Evolutionary conservation across 805 yeast species (phyloP).

Genomic region (Maudiozyma saulgeensis): DNA sequence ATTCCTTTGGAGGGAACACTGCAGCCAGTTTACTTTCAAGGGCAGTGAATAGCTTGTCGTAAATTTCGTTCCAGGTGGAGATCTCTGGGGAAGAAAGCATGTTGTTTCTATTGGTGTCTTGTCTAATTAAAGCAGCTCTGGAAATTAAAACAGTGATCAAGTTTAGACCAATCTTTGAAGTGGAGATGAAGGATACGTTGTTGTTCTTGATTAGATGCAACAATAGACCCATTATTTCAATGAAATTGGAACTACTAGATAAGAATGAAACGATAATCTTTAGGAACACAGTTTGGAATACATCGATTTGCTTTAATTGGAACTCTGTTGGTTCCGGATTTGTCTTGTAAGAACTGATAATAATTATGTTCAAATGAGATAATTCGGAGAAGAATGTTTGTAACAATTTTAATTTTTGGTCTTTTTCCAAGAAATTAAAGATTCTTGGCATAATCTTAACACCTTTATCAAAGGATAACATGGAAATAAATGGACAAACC

Average conservation of each 20-base stretch:
- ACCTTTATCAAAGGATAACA: constrained; percentile 77
- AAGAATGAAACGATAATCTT: constrained; percentile 77
- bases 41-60: constrained; percentile 70
- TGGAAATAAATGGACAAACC: constrained; percentile 73
- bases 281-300: constrained; percentile 71
- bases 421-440: constrained; percentile 69
- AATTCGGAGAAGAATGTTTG: constrained; percentile 73
- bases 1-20: constrained; percentile 66
- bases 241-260: constrained; percentile 64
- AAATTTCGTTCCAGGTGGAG: constrained; percentile 63
- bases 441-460: constrained; percentile 82
- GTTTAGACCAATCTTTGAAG: constrained; percentile 74
- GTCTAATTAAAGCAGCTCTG: constrained; percentile 83
- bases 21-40: constrained; percentile 68
- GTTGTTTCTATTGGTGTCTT: constrained; percentile 47
- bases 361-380: constrained; percentile 67
- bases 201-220: constrained; percentile 62
- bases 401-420: constrained; percentile 66
- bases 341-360: constrained; percentile 69
- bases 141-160: constrained; percentile 83
- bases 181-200: constrained; percentile 45
- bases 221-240: constrained; percentile 68
- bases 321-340: constrained; percentile 48
- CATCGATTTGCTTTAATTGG: constrained; percentile 51
- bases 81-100: constrained; percentile 33